Conservation (phyloP, 1,139 yeast species). For the Petasospora fabianii region DNA sequence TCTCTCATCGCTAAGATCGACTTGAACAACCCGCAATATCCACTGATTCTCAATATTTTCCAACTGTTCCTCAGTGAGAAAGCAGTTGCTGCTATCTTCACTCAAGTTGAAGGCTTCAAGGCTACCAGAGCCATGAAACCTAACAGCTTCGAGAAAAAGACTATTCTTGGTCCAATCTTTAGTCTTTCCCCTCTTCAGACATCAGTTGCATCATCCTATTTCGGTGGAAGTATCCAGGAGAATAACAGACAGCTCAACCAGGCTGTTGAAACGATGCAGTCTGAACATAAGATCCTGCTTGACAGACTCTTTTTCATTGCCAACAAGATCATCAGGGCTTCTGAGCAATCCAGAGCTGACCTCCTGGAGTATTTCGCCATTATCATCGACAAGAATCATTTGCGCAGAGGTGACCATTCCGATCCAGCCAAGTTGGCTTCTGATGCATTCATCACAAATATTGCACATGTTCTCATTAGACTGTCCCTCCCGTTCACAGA, state of each 20-base stretch:
- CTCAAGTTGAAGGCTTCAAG: slow-evolving; percentile 56
- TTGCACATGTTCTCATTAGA: slow-evolving; percentile 61
- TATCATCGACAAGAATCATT: slow-evolving; percentile 74
- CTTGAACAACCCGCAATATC: slow-evolving; percentile 40
- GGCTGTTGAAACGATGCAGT: slow-evolving; percentile 53
- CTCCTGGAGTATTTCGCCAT: slow-evolving; percentile 67
- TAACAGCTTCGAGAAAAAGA: slow-evolving; percentile 51
- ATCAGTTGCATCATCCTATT: slow-evolving; percentile 43
- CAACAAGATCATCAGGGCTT: slow-evolving; percentile 76
- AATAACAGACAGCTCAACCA: slow-evolving; percentile 40
- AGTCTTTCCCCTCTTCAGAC: slow-evolving; percentile 69
- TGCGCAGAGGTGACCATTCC: slow-evolving; percentile 84
- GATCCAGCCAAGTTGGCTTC: slow-evolving; percentile 63
- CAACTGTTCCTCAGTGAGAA: slow-evolving; percentile 62
- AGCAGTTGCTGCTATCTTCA: slow-evolving; percentile 56
- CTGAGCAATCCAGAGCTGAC: slow-evolving; percentile 57
- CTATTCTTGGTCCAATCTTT: slow-evolving; percentile 76
- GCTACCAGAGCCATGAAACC: slow-evolving; percentile 30
- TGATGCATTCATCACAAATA: slow-evolving; percentile 81
- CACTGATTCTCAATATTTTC: slow-evolving; percentile 39
- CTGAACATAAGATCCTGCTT: slow-evolving; percentile 53
- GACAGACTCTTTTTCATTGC: slow-evolving; percentile 64
- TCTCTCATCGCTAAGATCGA: slow-evolving; percentile 31
- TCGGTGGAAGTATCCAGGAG: slow-evolving; percentile 27
- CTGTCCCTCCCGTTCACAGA: slow-evolving; percentile 85